A percentile compares a stretch with the other conserved stretches of the same genome.
Conservation (phyloP, 441 rosid genomes). For the Sinapis alba region DNA sequence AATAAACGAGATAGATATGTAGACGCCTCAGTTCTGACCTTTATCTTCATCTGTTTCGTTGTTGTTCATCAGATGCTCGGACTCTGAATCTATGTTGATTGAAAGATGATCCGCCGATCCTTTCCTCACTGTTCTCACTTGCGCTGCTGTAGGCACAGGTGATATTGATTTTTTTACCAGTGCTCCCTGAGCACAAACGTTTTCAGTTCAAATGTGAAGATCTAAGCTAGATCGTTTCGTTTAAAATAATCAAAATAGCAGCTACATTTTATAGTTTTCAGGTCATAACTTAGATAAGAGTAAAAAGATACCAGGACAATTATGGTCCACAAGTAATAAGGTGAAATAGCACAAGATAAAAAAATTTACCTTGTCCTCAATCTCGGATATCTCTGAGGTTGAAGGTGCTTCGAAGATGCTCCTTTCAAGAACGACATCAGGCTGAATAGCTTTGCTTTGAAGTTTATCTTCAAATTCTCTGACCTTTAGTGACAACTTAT, state of each 20-base stretch:
- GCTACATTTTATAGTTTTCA: background rate
- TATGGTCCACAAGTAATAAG: background rate
- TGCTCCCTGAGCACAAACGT: slow-evolving; percentile 54
- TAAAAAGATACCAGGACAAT: background rate
- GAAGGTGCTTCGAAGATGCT: slow-evolving; percentile 72
- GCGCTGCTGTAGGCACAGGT: slow-evolving; percentile 79
- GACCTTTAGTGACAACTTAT: slow-evolving; percentile 65
- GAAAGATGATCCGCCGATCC: slow-evolving; percentile 91
- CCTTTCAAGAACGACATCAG: slow-evolving; percentile 75
- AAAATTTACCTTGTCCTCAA: slow-evolving; percentile 73
- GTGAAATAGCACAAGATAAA: slow-evolving; percentile 9
- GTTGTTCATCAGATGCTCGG: slow-evolving; percentile 56
- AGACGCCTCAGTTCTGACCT: slow-evolving; percentile 49
- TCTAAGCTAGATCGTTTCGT: slow-evolving; percentile 9
- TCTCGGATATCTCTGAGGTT: slow-evolving; percentile 87
- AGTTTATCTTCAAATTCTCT: slow-evolving; percentile 65
- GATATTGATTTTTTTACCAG: slow-evolving; percentile 53
- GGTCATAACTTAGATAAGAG: slow-evolving; percentile 10
- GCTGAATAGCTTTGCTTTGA: slow-evolving; percentile 52
- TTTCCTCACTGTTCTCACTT: slow-evolving; percentile 75
- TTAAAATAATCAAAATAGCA: slow-evolving; percentile 19
- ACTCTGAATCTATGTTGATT: slow-evolving; percentile 72
- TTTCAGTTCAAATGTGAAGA: slow-evolving; percentile 6
- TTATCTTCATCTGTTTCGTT: slow-evolving; percentile 81
- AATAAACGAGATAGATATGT: slow-evolving; percentile 26